Evolutionary conservation across 2,329 filamentous ascomycete species (phyloP), one percentile per base, ranked within the genome.

Genomic region (Aspergillus uvarum): DNA sequence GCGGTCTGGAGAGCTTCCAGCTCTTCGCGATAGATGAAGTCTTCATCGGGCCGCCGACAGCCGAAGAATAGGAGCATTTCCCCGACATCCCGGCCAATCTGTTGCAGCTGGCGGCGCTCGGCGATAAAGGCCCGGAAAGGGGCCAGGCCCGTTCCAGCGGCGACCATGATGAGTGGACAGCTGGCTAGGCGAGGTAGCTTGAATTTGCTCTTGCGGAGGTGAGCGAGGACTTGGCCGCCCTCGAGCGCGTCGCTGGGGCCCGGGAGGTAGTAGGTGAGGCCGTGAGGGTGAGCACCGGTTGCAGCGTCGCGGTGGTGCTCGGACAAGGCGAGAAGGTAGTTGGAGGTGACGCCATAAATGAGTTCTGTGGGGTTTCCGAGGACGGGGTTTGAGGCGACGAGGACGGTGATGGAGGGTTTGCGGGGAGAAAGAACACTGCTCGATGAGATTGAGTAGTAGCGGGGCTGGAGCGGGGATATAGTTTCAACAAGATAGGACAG

Each of bases 361-460:
- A 94, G 72, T 66, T 87, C 87, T 26, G 84, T 80, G n/a, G 63
- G 49, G 51, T 91, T 87, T 51, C 89, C 89, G 10, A 90, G 86
- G 60, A 95, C 84, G 48, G 85, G 77, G 61, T 90, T 83, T 8
- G 87, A 89, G 72, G 96, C 92, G 60, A 97, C 92, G 35, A 96
- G 89, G 51, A 92, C 93, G 10, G 94, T 97, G 70, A 97, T 89
- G 54, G 93, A 90, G 19, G 67, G 63, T 54, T 69, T 73, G 22
- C 69, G 69, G 0, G 71, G 92, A 91, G 14, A 66, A 31, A 73
- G 63, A 1, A 71, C 65, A 38, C 68, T 71, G 51, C 69, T 72
- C 2, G 93, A 96, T 2, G 93, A 96, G 76, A 97, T 96, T 54
- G 93, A 97, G 81, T 96, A 97, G 83, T 96, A 96, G 51, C 92